These are phyloP conservation scores for Rhizoclosmatium sp. DNA, from an alignment of 192 early-diverging fungal species.

Conservation along the genomic window DNA sequence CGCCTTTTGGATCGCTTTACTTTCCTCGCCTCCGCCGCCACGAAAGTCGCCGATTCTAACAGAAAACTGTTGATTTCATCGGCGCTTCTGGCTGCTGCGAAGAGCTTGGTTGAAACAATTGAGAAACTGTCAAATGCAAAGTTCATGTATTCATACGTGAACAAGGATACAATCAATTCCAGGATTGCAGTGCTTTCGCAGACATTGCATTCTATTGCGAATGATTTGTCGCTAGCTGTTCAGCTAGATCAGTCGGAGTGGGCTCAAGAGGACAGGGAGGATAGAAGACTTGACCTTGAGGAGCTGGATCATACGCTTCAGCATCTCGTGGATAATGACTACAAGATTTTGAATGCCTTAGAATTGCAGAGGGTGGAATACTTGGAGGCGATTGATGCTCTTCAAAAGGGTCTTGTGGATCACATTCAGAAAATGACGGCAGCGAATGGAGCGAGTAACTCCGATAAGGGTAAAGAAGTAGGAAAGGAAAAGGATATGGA, in stretches of 20 bases:
- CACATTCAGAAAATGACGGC: slow-evolving; percentile 21
- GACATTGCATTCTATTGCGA: slow-evolving; percentile 25
- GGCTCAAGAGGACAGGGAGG: slow-evolving; percentile 42
- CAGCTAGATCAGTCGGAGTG: slow-evolving; percentile 28
- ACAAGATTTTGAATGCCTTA: slow-evolving; percentile 43
- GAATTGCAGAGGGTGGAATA: slow-evolving; percentile 44
- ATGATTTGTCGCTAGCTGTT: slow-evolving; percentile 3
- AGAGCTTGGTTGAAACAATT: background rate
- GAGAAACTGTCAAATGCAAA: background rate
- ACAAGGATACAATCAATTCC: slow-evolving; percentile 11
- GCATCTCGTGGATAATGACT: slow-evolving; percentile 45
- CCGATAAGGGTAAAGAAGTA: slow-evolving; percentile 24
- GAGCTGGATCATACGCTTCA: slow-evolving; percentile 43
- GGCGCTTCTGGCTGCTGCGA: too few relatives aligned
- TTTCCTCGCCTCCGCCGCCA: too few relatives aligned
- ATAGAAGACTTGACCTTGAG: slow-evolving; percentile 33
- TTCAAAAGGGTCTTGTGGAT: slow-evolving; percentile 1
- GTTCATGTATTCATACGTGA: slow-evolving; percentile 38
- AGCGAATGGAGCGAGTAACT: background rate
- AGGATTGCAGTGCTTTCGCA: slow-evolving; percentile 26
- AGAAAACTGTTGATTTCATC: too few relatives aligned
- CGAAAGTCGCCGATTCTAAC: too few relatives aligned
- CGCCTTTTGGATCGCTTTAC: too few relatives aligned
- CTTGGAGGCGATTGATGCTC: slow-evolving; percentile 42
- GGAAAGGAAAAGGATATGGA: slow-evolving; percentile 29